A percentile compares a stretch with the other conserved stretches of the same genome.
These are phyloP conservation scores for Amaranthus hypochondriacus DNA, from an alignment of 148 eudicot species.

Conservation along the genomic window DNA sequence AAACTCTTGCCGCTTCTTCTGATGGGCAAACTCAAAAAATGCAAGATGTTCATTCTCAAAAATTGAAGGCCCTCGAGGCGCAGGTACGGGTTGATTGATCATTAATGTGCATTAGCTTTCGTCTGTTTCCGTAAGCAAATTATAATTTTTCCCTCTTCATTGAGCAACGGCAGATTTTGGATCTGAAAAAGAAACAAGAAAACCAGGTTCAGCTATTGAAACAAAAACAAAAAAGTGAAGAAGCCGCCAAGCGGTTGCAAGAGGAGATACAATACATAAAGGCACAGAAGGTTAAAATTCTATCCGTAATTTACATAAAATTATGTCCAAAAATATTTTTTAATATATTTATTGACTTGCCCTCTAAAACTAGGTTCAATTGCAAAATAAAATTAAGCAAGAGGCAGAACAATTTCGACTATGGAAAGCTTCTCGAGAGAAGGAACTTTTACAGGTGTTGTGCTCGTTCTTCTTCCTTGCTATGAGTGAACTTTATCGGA, in stretches of 20 bases:
- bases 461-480: slow-evolving; percentile 10
- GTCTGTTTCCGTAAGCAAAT: background rate
- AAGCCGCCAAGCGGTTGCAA: slow-evolving; percentile 90
- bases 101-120: background rate
- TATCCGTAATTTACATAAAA: slow-evolving; percentile 2
- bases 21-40: slow-evolving; percentile 88
- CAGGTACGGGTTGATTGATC: slow-evolving; percentile 44
- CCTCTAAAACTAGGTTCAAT: slow-evolving; percentile 62
- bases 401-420: slow-evolving; percentile 97
- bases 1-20: slow-evolving; percentile 68
- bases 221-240: slow-evolving; percentile 99
- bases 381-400: slow-evolving; percentile 97
- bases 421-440: slow-evolving; percentile 98
- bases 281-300: slow-evolving; percentile 76
- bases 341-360: slow-evolving; percentile 7
- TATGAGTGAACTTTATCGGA: background rate
- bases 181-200: slow-evolving; percentile 97
- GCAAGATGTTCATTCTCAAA: slow-evolving; percentile 84
- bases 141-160: background rate
- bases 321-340: background rate
- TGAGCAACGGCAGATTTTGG: slow-evolving; percentile 58
- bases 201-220: slow-evolving; percentile 89
- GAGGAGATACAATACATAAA: slow-evolving; percentile 93
- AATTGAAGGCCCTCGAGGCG: slow-evolving; percentile 82
- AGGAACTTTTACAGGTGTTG: slow-evolving; percentile 87